Evolutionary conservation across 2,329 filamentous ascomycete species (phyloP).

Genomic region (Dothideomycetes sp.): DNA sequence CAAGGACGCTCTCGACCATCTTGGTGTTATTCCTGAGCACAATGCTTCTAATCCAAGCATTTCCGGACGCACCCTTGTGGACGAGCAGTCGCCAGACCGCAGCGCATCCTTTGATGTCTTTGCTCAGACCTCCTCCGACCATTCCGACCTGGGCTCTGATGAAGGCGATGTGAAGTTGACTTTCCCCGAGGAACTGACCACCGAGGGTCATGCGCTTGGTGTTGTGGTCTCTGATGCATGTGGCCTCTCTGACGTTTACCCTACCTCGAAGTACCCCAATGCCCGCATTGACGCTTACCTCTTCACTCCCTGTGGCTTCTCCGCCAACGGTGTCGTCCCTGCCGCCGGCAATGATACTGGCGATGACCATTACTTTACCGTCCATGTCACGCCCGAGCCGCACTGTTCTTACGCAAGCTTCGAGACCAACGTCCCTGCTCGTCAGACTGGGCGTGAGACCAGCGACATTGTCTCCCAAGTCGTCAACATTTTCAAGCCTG

Average conservation of each 20-base stretch:
- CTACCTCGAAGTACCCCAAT: conserved; percentile 76
- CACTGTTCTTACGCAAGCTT: conserved; percentile 97
- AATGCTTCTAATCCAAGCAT: conserved; percentile 26
- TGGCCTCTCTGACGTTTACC: conserved; percentile 82
- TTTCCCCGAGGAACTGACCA: conserved; percentile 66
- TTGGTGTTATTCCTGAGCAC: conserved; percentile 48
- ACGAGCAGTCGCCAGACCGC: conserved; percentile 11
- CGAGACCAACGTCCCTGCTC: conserved; percentile 91
- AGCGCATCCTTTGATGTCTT: conserved; percentile 58
- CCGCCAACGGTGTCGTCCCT: conserved; percentile 89
- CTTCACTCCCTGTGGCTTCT: conserved; percentile 94
- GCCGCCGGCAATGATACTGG: conserved; percentile 37
- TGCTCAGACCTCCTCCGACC: conserved; percentile 57
- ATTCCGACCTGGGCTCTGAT: conserved; percentile 40
- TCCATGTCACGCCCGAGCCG: conserved; percentile 94
- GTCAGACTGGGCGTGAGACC: conserved; percentile 78
- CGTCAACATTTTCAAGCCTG: conserved; percentile 89
- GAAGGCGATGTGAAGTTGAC: conserved; percentile 42
- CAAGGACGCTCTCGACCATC: conserved; percentile 46
- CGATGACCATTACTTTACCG: conserved; percentile 83
- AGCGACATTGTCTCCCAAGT: conserved; percentile 88
- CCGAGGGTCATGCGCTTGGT: conserved; percentile 86
- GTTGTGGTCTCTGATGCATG: conserved; percentile 85
- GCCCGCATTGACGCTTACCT: conserved; percentile 91
- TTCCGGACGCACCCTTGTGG: conserved; percentile 22